phyloP scores from a whole-genome alignment of 2,329 filamentous ascomycete genomes.

The Ilyonectria robusta region DNA sequence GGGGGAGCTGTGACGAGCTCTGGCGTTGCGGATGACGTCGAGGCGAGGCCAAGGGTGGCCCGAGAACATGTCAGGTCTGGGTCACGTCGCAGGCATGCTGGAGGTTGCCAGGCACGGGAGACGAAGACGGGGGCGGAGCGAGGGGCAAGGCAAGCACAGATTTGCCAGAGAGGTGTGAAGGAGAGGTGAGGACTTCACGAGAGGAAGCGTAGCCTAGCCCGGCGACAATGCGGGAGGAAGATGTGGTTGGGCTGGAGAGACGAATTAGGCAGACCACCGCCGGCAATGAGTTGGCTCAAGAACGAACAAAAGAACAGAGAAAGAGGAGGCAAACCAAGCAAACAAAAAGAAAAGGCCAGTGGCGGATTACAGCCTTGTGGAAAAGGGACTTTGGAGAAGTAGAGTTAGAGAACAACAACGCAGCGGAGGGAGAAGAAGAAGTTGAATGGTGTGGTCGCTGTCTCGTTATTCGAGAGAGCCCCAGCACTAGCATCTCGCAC shows the following conservation, averaged over 20 bases:
- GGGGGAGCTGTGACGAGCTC: slow-evolving; percentile 28
- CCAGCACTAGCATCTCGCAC: slow-evolving; percentile 28
- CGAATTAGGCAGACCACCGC: slow-evolving; percentile 11
- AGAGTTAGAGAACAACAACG: slow-evolving; percentile 28
- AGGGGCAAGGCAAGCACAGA: slow-evolving; percentile 18
- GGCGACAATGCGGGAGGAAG: not conserved
- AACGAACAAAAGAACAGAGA: slow-evolving; percentile 19
- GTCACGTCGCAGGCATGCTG: slow-evolving; percentile 45
- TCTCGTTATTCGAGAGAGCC: slow-evolving; percentile 2
- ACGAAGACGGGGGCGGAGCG: slow-evolving; percentile 16
- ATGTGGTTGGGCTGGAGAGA: slow-evolving; percentile 6
- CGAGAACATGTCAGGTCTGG: slow-evolving; percentile 41
- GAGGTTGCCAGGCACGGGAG: slow-evolving; percentile 35
- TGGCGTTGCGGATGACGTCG: slow-evolving; percentile 19
- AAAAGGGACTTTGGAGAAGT: slow-evolving; percentile 11
- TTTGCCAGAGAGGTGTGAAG: slow-evolving; percentile 14
- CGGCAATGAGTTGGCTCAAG: not conserved
- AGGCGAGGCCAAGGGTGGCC: slow-evolving; percentile 35
- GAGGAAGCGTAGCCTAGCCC: slow-evolving; percentile 21
- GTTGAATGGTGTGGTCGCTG: slow-evolving; percentile 29
- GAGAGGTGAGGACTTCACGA: slow-evolving; percentile 17
- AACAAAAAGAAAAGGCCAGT: slow-evolving; percentile 7
- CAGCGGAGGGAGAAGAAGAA: slow-evolving; percentile 20
- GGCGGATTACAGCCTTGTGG: not conserved
- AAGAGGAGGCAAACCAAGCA: not conserved